These are phyloP conservation scores for Sporothrix protearum DNA, from an alignment of 2,329 filamentous ascomycete species.

Conservation along the genomic window DNA sequence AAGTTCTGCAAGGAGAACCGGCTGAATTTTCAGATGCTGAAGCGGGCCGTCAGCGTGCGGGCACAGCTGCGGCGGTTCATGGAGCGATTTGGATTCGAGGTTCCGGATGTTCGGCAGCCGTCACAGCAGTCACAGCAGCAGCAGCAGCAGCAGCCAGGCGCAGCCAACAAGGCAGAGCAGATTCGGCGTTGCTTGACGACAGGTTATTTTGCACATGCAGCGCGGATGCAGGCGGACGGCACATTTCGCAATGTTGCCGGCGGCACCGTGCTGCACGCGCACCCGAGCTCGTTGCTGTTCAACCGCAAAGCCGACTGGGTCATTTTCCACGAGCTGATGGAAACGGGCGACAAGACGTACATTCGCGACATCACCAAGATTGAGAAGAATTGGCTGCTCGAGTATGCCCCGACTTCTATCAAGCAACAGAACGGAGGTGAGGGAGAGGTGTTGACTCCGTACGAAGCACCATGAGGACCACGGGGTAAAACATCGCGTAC, in stretches of 20 bases:
- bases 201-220: slow-evolving; percentile 90
- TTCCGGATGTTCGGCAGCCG: slow-evolving; percentile 38
- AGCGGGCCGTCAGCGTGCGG: slow-evolving; percentile 77
- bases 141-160: slow-evolving; percentile 31
- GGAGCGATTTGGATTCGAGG: slow-evolving; percentile 78
- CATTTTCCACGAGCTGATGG: slow-evolving; percentile 88
- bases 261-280: slow-evolving; percentile 73
- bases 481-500: neutral
- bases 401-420: slow-evolving; percentile 84
- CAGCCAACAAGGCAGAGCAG: slow-evolving; percentile 56
- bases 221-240: slow-evolving; percentile 89
- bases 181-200: slow-evolving; percentile 81
- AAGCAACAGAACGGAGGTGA: slow-evolving; percentile 31
- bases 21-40: slow-evolving; percentile 82
- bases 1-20: slow-evolving; percentile 85
- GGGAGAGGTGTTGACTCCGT: neutral
- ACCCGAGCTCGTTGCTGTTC: slow-evolving; percentile 92
- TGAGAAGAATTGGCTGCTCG: slow-evolving; percentile 85
- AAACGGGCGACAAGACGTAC: slow-evolving; percentile 82
- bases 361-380: slow-evolving; percentile 92
- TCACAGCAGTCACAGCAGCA: slow-evolving; percentile 8
- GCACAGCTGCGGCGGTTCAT: slow-evolving; percentile 83
- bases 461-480: neutral
- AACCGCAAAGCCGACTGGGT: slow-evolving; percentile 97
- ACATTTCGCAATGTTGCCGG: slow-evolving; percentile 84